Evolutionary conservation across 2,329 filamentous ascomycete species (phyloP).

Genomic region (Penicillium sp.): DNA sequence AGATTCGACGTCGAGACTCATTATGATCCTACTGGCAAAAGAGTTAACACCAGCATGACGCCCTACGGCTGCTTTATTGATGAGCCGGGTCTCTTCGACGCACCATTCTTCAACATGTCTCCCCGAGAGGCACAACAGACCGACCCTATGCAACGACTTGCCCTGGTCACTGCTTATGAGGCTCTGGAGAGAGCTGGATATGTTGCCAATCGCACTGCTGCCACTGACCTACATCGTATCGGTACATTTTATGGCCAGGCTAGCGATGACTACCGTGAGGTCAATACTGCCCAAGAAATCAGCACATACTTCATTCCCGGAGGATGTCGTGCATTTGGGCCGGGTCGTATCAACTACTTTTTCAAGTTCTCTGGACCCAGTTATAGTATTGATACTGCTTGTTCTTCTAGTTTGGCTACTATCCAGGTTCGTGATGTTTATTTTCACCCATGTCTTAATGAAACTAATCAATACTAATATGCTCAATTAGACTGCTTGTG

Average conservation of each 20-base stretch:
- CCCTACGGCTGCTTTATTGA: constrained; percentile 74
- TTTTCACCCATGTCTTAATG: too few species aligned
- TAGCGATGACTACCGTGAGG: constrained; percentile 63
- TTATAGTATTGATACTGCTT: constrained; percentile 67
- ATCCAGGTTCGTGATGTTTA: constrained; percentile 44
- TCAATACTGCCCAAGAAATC: constrained; percentile 63
- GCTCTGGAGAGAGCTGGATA: constrained; percentile 75
- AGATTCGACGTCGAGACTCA: constrained; percentile 72
- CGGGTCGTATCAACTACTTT: constrained; percentile 65
- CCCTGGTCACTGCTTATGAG: constrained; percentile 73
- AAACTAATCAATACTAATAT: constrained; percentile 35
- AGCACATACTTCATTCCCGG: constrained; percentile 63
- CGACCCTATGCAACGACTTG: constrained; percentile 74
- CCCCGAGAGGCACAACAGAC: constrained; percentile 69
- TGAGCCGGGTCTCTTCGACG: constrained; percentile 4
- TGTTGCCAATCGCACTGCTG: constrained; percentile 57
- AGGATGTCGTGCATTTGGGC: constrained; percentile 55
- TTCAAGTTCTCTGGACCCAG: constrained; percentile 69
- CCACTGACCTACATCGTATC: constrained; percentile 58
- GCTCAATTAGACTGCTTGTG: constrained; percentile 61
- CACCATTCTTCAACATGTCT: constrained; percentile 11
- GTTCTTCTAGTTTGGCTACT: constrained; percentile 65
- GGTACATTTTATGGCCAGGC: constrained; percentile 71
- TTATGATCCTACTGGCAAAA: constrained; percentile 67
- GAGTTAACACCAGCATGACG: constrained; percentile 71